Percentiles rank a stretch among this genome's conserved stretches.
These are phyloP conservation scores for Phytophthora quininea DNA, from an alignment of 352 stramenopile genomes.

Conservation along the genomic window DNA sequence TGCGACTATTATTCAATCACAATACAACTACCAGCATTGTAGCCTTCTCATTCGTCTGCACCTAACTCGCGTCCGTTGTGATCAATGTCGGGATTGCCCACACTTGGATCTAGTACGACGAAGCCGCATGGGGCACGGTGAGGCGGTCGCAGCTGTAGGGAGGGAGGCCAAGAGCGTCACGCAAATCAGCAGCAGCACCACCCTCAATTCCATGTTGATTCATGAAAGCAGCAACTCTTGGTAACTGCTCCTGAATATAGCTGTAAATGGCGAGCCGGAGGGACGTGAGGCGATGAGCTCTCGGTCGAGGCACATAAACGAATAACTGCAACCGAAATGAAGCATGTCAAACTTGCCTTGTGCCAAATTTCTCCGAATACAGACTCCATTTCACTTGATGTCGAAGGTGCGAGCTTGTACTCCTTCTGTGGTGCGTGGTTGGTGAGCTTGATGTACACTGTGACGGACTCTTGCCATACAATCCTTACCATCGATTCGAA, in stretches of 20 bases:
- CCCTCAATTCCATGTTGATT: neutral
- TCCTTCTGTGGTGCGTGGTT: slow-evolving; percentile 8
- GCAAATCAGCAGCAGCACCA: slow-evolving; percentile 2
- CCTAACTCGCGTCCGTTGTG: neutral
- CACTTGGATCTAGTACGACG: neutral
- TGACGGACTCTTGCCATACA: neutral
- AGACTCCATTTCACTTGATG: neutral
- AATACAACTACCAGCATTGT: slow-evolving; percentile 8
- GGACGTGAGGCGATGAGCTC: slow-evolving; percentile 3
- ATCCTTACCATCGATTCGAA: neutral
- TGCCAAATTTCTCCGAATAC: slow-evolving; percentile 1
- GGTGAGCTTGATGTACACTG: neutral
- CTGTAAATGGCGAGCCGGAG: neutral
- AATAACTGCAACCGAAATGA: slow-evolving; percentile 6
- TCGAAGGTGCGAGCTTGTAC: neutral
- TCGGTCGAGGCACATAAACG: neutral
- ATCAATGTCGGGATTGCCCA: slow-evolving; percentile 4
- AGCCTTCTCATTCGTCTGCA: neutral
- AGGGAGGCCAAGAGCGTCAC: slow-evolving; percentile 1
- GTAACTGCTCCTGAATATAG: slow-evolving; percentile 9
- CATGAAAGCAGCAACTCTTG: slow-evolving; percentile 5
- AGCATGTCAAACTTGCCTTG: slow-evolving; percentile 3
- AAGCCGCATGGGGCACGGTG: neutral
- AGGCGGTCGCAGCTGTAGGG: slow-evolving; percentile 5
- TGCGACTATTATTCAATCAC: slow-evolving; percentile 8